Percentiles rank a stretch among this genome's conserved stretches.
Evolutionary conservation across 768 basidiomycete species (phyloP).

Genomic region (Pleurotus salmoneostramineus): DNA sequence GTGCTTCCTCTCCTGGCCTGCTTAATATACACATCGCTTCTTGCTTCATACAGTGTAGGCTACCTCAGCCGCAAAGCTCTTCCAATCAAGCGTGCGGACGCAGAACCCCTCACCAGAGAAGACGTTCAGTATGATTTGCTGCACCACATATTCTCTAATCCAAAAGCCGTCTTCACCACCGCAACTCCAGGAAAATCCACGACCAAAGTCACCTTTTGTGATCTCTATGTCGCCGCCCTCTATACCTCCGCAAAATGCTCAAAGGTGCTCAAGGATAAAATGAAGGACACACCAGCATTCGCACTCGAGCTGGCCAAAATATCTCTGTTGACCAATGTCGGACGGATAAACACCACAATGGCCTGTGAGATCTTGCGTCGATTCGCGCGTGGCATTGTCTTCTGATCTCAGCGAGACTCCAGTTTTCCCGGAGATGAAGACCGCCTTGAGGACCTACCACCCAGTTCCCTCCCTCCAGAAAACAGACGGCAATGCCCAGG

Average conservation of each 20-base stretch:
- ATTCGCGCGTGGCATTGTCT: conserved; percentile 5
- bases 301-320: conserved; percentile 74
- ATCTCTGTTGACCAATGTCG: conserved; percentile 72
- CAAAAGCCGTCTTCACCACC: conserved; percentile 49
- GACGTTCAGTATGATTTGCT: conserved; percentile 84
- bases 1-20: conserved; percentile 19
- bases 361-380: conserved; percentile 52
- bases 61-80: conserved; percentile 48
- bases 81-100: conserved; percentile 55
- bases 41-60: conserved; percentile 35
- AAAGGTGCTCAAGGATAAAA: conserved; percentile 67
- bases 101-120: conserved; percentile 59
- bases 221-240: conserved; percentile 75
- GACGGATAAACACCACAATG: conserved; percentile 78
- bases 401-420: conserved; percentile 8
- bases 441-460: conserved; percentile 72
- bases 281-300: conserved; percentile 54
- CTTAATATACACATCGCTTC: conserved; percentile 10
- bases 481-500: conserved; percentile 68
- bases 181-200: conserved; percentile 24
- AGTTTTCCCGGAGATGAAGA: conserved; percentile 84
- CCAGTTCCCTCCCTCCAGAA: conserved; percentile 71
- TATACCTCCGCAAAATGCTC: conserved; percentile 65
- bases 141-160: conserved; percentile 69
- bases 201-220: conserved; percentile 51